phyloP scores from a whole-genome alignment of 345 rosid genomes.

The Populus deltoides region DNA sequence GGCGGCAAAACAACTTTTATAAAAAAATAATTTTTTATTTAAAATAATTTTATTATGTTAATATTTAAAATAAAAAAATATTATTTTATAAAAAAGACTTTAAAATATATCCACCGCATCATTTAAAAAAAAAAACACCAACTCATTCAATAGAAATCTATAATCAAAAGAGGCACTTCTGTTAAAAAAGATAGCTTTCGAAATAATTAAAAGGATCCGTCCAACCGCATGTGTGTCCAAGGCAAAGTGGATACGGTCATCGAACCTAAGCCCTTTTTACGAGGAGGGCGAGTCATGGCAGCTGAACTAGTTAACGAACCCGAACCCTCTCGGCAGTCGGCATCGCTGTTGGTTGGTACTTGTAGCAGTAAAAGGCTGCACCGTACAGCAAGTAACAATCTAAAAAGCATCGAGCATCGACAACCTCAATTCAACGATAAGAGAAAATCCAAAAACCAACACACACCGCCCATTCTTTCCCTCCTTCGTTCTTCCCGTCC shows the following conservation, averaged over 20 bases:
- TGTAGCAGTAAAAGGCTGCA: neutral
- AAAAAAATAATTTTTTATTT: too few relatives aligned
- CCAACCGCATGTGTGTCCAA: neutral
- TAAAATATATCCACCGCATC: too few relatives aligned
- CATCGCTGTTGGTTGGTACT: neutral
- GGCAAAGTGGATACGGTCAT: neutral
- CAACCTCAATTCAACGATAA: conserved; percentile 70
- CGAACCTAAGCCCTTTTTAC: neutral
- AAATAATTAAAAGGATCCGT: too few relatives aligned
- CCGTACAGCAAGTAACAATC: neutral
- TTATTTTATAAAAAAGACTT: too few relatives aligned
- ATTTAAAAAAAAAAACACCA: too few relatives aligned
- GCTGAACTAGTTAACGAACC: neutral
- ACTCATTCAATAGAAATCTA: too few relatives aligned
- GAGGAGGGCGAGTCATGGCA: neutral
- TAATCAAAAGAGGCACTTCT: too few relatives aligned
- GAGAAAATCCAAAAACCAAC: conserved; percentile 31
- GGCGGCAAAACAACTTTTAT: too few relatives aligned
- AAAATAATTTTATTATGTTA: too few relatives aligned
- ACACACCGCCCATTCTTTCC: conserved; percentile 30
- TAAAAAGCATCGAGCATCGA: conserved; percentile 36
- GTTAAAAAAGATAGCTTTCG: too few relatives aligned
- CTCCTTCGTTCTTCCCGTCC: conserved; percentile 37
- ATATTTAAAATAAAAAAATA: too few relatives aligned
- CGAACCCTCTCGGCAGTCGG: neutral